Conservation (phyloP, 1,139 yeast species). For the Debaryomyces coudertii region DNA sequence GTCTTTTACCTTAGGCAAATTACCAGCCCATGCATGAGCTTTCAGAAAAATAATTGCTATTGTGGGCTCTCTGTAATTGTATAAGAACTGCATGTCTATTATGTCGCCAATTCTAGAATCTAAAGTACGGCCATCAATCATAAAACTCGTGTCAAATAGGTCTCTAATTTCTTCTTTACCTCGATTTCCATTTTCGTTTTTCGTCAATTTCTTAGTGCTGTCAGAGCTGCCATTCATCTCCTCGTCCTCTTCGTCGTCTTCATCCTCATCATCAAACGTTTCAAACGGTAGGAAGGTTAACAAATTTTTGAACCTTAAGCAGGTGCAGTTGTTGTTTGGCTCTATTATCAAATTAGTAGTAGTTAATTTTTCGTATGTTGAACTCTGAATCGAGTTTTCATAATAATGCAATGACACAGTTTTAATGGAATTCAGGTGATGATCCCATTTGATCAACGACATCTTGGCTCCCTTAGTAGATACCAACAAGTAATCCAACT, state of each 20-base stretch:
- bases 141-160: conserved; percentile 54
- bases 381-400: conserved; percentile 64
- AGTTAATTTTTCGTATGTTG: conserved; percentile 50
- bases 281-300: conserved; percentile 75
- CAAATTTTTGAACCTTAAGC: conserved; percentile 70
- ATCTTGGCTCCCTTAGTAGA: conserved; percentile 78
- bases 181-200: conserved; percentile 8
- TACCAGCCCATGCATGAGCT: conserved; percentile 76
- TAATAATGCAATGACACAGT: conserved; percentile 87
- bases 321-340: conserved; percentile 61
- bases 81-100: conserved; percentile 67
- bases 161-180: conserved; percentile 12
- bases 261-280: conserved; percentile 47
- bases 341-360: conserved; percentile 63
- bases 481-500: conserved; percentile 63
- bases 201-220: conserved; percentile 1
- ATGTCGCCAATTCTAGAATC: conserved; percentile 62
- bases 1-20: conserved; percentile 62
- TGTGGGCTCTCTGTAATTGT: conserved; percentile 80
- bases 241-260: conserved; percentile 39
- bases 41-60: conserved; percentile 71
- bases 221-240: conserved; percentile 17
- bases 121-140: conserved; percentile 59
- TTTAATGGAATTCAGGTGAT: conserved; percentile 48
- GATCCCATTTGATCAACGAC: conserved; percentile 76